Base-by-base conservation (phyloP, 2,329 filamentous ascomycete species). In the Hortaea werneckii region DNA sequence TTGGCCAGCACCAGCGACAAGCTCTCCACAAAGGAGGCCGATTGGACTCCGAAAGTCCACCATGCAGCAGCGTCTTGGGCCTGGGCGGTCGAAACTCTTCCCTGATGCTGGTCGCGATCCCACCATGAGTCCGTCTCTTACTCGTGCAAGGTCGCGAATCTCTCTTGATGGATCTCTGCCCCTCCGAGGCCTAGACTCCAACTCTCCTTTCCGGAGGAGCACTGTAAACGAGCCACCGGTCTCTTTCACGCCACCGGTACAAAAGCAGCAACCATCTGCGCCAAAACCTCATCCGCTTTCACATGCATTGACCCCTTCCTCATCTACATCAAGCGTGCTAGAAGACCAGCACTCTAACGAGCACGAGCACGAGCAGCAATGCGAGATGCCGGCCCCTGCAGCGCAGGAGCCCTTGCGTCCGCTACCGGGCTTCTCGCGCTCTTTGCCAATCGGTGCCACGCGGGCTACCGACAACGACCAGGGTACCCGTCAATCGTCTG, bases 241-340 rank as follows among this genome's bases (percentile, higher is more conserved):
- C 35, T 58, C 67, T 38, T 61, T 62, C 32, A 54, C 56, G 26
- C 57, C 58, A 8, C 54, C 58, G 26, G 45, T 49, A n/a, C 60
- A 60, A 43, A 62, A 58, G 51, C 49, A 50, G 26, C 58, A 56
- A 43, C 56, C 65, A 43, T 63, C 64, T 43, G 65, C 67, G 28
- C 58, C 67, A 38, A 70, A 73, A 38, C 74, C 85, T 12, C 90
- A 95, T 62, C 90, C 90, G 13, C 73, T 95, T 20, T 95, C 90
- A 5, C 80, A 87, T 51, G 85, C 87, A 0, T 73, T 95, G 55
- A 94, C 86, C 0, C 87, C 88, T 3, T 94, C 88, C 0, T 90
- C 87, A 1, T 94, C 88, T 2, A 80, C 76, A 44, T 90, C 87
- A 5, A 92, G 83, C 59, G 63, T 90, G 38, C 73, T 75, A 51